A percentile compares a stretch with the other conserved stretches of the same genome.
Conservation (phyloP, 2,329 filamentous ascomycete genomes). For the Trichoderma koningii region DNA sequence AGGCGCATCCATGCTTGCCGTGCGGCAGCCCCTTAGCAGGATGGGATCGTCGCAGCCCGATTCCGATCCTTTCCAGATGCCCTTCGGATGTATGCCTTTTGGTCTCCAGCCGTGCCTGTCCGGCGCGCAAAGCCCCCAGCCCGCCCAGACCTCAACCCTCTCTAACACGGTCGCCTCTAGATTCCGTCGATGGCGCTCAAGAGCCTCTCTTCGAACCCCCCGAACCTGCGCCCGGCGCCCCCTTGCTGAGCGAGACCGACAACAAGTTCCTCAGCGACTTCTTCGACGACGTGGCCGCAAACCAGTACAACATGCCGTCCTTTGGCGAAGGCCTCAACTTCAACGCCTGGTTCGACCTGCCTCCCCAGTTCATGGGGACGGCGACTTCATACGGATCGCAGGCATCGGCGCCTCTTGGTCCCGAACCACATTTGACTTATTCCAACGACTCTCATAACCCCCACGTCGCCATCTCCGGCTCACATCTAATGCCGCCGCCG, state of each 20-base stretch:
- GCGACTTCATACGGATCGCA: slow-evolving; percentile 64
- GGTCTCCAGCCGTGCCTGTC: not conserved
- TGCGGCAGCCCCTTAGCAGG: slow-evolving; percentile 55
- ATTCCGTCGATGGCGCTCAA: slow-evolving; percentile 49
- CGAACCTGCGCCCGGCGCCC: slow-evolving; percentile 63
- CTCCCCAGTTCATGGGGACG: slow-evolving; percentile 66
- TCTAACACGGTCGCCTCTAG: slow-evolving; percentile 38
- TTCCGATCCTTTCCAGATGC: slow-evolving; percentile 53
- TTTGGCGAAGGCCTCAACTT: slow-evolving; percentile 56
- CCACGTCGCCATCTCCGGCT: slow-evolving; percentile 31
- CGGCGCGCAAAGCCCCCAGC: too few relatives aligned
- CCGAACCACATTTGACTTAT: slow-evolving; percentile 31
- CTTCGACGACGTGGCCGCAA: slow-evolving; percentile 56
- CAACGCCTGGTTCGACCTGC: slow-evolving; percentile 59
- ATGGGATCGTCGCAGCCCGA: slow-evolving; percentile 62
- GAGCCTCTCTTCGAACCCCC: slow-evolving; percentile 57
- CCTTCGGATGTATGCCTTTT: slow-evolving; percentile 66
- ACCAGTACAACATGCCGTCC: slow-evolving; percentile 52
- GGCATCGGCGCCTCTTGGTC: slow-evolving; percentile 34
- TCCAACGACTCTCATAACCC: slow-evolving; percentile 29
- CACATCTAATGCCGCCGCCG: slow-evolving; percentile 43
- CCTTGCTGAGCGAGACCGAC: slow-evolving; percentile 65
- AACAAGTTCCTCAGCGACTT: slow-evolving; percentile 60
- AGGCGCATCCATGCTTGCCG: slow-evolving; percentile 58
- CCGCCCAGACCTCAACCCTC: too few relatives aligned